Conservation (phyloP, 805 yeast species). For the Yarrowia bubula region DNA sequence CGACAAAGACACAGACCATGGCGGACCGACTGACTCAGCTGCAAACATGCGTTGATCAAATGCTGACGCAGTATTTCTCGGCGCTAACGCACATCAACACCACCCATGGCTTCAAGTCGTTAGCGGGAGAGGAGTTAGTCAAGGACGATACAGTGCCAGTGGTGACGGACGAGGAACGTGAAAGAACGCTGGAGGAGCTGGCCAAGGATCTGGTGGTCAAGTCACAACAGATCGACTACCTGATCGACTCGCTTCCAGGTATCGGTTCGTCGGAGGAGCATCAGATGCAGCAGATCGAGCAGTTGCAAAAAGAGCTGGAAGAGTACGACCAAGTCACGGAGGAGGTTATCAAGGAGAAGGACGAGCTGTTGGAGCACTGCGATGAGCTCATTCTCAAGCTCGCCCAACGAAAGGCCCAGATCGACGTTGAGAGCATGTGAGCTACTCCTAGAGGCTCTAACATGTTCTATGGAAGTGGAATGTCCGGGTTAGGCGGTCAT, state of each 20-base stretch:
- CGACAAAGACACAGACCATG: slow-evolving; percentile 44
- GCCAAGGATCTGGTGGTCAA: slow-evolving; percentile 82
- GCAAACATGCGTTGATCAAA: slow-evolving; percentile 79
- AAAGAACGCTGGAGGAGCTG: slow-evolving; percentile 64
- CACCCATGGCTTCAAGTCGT: slow-evolving; percentile 61
- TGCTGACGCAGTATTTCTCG: slow-evolving; percentile 41
- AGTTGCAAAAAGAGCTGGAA: slow-evolving; percentile 59
- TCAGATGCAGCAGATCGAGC: slow-evolving; percentile 64
- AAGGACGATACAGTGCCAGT: slow-evolving; percentile 44
- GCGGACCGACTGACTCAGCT: slow-evolving; percentile 87
- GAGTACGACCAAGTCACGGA: slow-evolving; percentile 56
- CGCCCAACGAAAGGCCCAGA: slow-evolving; percentile 13
- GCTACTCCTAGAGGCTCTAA: too few relatives aligned
- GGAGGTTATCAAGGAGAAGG: slow-evolving; percentile 18
- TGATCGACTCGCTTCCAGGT: slow-evolving; percentile 89
- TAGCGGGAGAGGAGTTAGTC: slow-evolving; percentile 53
- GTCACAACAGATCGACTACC: slow-evolving; percentile 78
- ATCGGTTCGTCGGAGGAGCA: slow-evolving; percentile 77
- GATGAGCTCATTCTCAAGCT: slow-evolving; percentile 15
- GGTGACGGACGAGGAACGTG: slow-evolving; percentile 40
- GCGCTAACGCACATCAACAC: slow-evolving; percentile 56
- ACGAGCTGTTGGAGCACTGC: slow-evolving; percentile 5
- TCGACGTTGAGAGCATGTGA: slow-evolving; percentile 11
- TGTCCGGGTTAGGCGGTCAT: too few relatives aligned
- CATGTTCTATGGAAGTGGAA: too few relatives aligned